Percentiles rank a stretch among this genome's conserved stretches.
Evolutionary conservation across 2,329 filamentous ascomycete species (phyloP).

Genomic region (Aspergillaceae sp.): DNA sequence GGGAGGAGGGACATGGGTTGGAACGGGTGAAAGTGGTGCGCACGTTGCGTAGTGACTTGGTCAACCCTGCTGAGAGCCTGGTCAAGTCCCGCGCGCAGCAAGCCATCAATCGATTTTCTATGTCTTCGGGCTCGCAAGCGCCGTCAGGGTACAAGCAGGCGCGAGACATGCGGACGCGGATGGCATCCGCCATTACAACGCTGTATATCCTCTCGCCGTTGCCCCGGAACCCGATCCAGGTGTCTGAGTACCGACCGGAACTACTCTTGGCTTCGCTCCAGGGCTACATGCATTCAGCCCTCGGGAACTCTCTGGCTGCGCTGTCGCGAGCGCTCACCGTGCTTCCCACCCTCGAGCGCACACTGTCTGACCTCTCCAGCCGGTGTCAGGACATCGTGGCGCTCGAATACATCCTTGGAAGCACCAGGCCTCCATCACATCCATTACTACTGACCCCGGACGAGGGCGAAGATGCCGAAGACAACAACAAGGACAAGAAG

Average conservation of each 20-base stretch:
- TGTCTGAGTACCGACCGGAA: slow-evolving; percentile 51
- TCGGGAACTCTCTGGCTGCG: slow-evolving; percentile 68
- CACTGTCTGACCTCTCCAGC: slow-evolving; percentile 69
- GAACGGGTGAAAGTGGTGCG: slow-evolving; percentile 63
- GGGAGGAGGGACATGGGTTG: slow-evolving; percentile 69
- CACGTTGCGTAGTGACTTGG: slow-evolving; percentile 59
- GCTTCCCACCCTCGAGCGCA: slow-evolving; percentile 71
- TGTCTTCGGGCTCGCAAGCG: slow-evolving; percentile 44
- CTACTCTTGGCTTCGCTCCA: slow-evolving; percentile 70
- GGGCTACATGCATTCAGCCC: slow-evolving; percentile 68
- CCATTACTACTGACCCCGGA: slow-evolving; percentile 45
- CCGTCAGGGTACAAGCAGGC: slow-evolving; percentile 48
- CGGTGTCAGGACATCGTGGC: slow-evolving; percentile 89
- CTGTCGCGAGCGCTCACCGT: slow-evolving; percentile 69
- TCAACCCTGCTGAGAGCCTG: slow-evolving; percentile 63
- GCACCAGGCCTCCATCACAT: slow-evolving; percentile 59
- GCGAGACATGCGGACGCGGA: slow-evolving; percentile 66
- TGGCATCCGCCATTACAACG: slow-evolving; percentile 64
- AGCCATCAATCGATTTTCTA: slow-evolving; percentile 72
- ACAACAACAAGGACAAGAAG: slow-evolving; percentile 14
- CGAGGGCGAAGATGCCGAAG: slow-evolving; percentile 21
- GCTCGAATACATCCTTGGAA: slow-evolving; percentile 66
- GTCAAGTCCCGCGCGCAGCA: slow-evolving; percentile 68
- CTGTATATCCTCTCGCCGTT: slow-evolving; percentile 75
- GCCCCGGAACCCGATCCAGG: slow-evolving; percentile 39